phyloP scores from a whole-genome alignment of 1,139 yeast species.

The Magnusiomyces clavatus region DNA sequence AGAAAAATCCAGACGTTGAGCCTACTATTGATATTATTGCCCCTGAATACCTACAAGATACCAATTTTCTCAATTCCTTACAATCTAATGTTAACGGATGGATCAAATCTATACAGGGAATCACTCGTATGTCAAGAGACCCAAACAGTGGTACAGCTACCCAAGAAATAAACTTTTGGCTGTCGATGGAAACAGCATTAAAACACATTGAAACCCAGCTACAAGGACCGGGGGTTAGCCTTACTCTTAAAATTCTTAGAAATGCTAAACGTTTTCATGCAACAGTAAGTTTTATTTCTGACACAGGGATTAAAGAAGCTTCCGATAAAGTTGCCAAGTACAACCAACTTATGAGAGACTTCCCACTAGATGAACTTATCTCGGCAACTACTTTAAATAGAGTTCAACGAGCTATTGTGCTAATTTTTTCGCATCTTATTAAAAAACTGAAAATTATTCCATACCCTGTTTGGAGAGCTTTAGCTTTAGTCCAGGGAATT shows the following conservation, averaged over 20 bases:
- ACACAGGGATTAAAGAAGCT: constrained; percentile 60
- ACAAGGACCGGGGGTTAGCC: constrained; percentile 43
- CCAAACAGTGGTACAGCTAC: constrained; percentile 52
- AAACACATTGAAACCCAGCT: constrained; percentile 52
- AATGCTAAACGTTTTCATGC: constrained; percentile 75
- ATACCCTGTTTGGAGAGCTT: constrained; percentile 60
- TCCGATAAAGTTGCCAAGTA: constrained; percentile 45
- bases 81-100: constrained; percentile 65
- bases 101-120: constrained; percentile 55
- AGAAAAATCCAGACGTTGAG: constrained; percentile 22
- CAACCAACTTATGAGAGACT: constrained; percentile 57
- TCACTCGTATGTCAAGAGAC: constrained; percentile 45
- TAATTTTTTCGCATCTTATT: constrained; percentile 56
- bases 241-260: constrained; percentile 57
- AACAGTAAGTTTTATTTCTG: constrained; percentile 63
- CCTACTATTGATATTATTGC: constrained; percentile 29
- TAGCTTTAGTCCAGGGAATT: constrained; percentile 57
- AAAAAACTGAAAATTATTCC: constrained; percentile 48
- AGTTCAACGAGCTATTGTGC: constrained; percentile 40
- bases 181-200: constrained; percentile 59
- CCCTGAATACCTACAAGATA: constrained; percentile 39
- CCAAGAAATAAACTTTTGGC: constrained; percentile 80
- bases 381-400: constrained; percentile 42
- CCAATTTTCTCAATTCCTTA: constrained; percentile 53
- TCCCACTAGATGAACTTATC: constrained; percentile 58